Conservation (phyloP, 2,329 filamentous ascomycete genomes). For the Nothophoma quercina region DNA sequence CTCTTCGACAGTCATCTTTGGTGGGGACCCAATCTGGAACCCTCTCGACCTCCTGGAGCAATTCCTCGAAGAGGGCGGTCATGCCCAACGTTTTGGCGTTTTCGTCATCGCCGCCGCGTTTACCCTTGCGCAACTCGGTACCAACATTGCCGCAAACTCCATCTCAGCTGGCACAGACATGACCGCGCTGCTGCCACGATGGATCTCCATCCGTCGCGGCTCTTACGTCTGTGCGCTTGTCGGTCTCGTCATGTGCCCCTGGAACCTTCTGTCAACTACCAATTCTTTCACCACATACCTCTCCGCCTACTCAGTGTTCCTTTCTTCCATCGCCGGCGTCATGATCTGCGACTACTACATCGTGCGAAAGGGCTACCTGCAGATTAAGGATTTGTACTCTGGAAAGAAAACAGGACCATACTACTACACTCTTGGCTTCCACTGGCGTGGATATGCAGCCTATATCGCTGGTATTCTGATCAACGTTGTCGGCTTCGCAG, state of each 20-base stretch:
- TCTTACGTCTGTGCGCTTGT: conserved; percentile 84
- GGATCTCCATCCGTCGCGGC: conserved; percentile 83
- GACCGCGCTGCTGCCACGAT: conserved; percentile 80
- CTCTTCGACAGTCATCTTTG: conserved; percentile 54
- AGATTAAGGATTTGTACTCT: conserved; percentile 81
- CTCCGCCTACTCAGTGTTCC: conserved; percentile 89
- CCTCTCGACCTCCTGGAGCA: conserved; percentile 51
- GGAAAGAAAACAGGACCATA: conserved; percentile 73
- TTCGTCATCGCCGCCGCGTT: conserved; percentile 61
- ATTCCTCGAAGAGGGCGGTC: conserved; percentile 53
- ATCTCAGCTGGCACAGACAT: conserved; percentile 84
- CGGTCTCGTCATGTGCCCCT: conserved; percentile 86
- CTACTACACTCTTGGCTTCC: conserved; percentile 75
- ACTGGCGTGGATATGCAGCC: conserved; percentile 84
- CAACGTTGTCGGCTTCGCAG: conserved; percentile 91
- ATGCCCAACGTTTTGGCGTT: conserved; percentile 56
- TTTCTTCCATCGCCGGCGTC: conserved; percentile 93
- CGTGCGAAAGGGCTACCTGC: conserved; percentile 81
- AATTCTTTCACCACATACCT: conserved; percentile 93
- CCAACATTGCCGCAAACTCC: conserved; percentile 87
- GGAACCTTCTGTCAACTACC: conserved; percentile 74
- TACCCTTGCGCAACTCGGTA: conserved; percentile 80
- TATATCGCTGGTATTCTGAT: conserved; percentile 85
- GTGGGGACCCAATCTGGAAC: conserved; percentile 53
- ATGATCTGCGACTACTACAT: conserved; percentile 89